Evolutionary conservation across 495 filamentous ascomycete species (phyloP), one percentile per base, ranked within the genome.

Genomic region (Bacidia rubella): DNA sequence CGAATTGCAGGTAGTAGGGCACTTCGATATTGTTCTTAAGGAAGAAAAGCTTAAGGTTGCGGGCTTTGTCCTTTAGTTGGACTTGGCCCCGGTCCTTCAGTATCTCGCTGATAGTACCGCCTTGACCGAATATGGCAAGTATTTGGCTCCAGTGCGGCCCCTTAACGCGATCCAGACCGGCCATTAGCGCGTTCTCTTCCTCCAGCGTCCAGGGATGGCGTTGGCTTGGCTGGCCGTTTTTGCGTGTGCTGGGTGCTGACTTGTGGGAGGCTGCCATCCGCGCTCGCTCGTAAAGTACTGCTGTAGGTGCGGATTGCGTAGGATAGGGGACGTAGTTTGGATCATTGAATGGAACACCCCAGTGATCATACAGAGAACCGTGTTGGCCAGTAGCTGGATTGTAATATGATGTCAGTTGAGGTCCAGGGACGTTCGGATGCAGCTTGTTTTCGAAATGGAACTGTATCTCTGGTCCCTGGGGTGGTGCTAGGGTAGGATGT

Each of bases 91-190:
- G 80, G 59, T 95, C 90, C 59, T 93, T 94, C 32, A 97, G 72
- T 3, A 87, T 82, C 56, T 92, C 83, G 47, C 82, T 90, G 49
- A 92, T 78, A 2, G 81, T 83, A 3, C 90, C 90, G 29, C 85
- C 85, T 0, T 79, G 77, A 0, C 90, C 90, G 60, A 90, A 95
- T 61, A 97, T 79, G 11, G 82, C 81, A 2, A 97, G 72, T 32
- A 97, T 97, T 62, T 95, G 89, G 56, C 84, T 89, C 90, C 90
- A 97, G 58, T 97, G 90, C 46, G 90, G 90, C 0, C 90, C 90
- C 62, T 88, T 88, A 24, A 97, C 90, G 50, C 81, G 80, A 62
- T 94, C 90, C 10, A 97, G 76, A 11, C 90, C 90, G 29, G 84
- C 80, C 86, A 97, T 92, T 46, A 97, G 71, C 0, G 90, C 89